phyloP scores from a whole-genome alignment of 2,329 filamentous ascomycete genomes.

The Coniosporium tulheliwenetii region DNA sequence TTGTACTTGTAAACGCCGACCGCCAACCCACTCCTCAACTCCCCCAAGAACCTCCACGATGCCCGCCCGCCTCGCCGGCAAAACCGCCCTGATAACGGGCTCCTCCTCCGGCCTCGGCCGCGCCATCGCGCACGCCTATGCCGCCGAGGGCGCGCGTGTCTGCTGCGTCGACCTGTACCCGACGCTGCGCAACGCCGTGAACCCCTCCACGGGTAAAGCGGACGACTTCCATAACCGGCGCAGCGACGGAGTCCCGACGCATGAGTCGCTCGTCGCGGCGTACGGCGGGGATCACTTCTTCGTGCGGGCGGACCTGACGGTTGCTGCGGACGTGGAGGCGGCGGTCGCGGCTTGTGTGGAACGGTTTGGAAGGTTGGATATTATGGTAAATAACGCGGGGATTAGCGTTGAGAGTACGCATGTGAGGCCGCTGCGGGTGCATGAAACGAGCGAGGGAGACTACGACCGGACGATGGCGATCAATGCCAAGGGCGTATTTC shows the following conservation, averaged over 20 bases:
- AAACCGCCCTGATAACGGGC: constrained; percentile 7
- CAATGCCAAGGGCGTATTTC: constrained; percentile 21
- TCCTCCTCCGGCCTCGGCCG: constrained; percentile 14
- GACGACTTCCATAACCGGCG: constrained; percentile 13
- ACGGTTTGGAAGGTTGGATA: constrained; percentile 16
- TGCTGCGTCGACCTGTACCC: constrained; percentile 16
- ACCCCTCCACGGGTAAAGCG: constrained; percentile 14
- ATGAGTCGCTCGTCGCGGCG: constrained; percentile 8
- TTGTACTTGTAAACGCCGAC: no score
- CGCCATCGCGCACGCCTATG: constrained; percentile 13
- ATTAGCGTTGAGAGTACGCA: constrained; percentile 16
- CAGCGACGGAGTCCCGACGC: constrained; percentile 4
- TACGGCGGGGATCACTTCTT: constrained; percentile 10
- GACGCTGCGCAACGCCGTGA: constrained; percentile 11
- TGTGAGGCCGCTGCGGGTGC: constrained; percentile 9
- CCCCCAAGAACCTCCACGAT: neutral
- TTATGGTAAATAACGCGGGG: constrained; percentile 22
- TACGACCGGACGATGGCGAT: constrained; percentile 21
- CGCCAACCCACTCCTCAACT: no score
- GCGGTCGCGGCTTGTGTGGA: constrained; percentile 12
- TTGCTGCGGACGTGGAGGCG: constrained; percentile 10
- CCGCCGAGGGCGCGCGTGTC: constrained; percentile 13
- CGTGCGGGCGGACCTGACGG: constrained; percentile 16
- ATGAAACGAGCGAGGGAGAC: constrained; percentile 15
- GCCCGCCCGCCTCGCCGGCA: constrained; percentile 3